phyloP scores from a whole-genome alignment of 1,284 basidiomycete species.

The Fereydounia khargensis region DNA sequence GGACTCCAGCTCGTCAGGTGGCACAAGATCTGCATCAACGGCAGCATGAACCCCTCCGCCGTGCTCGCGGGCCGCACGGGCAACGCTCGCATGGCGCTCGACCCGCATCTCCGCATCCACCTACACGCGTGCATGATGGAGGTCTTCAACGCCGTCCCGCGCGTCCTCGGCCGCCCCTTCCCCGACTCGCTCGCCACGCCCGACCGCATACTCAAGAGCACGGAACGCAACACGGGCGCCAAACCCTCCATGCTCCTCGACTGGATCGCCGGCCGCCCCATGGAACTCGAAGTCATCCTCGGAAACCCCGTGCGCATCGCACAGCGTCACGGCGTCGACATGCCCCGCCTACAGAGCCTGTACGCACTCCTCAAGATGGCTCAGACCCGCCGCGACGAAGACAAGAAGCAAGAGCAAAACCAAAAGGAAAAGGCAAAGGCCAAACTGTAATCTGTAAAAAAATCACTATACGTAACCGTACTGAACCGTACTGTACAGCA shows the following conservation, averaged over 20 bases:
- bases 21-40: slow-evolving; percentile 61
- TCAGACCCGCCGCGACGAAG: slow-evolving; percentile 40
- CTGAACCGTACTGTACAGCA: no score
- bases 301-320: slow-evolving; percentile 57
- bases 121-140: slow-evolving; percentile 59
- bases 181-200: slow-evolving; percentile 57
- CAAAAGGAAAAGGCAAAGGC: slow-evolving; percentile 1
- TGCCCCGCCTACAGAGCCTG: slow-evolving; percentile 59
- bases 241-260: slow-evolving; percentile 60
- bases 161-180: slow-evolving; percentile 55
- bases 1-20: slow-evolving; percentile 60
- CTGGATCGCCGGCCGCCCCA: slow-evolving; percentile 56
- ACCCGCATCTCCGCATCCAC: slow-evolving; percentile 56
- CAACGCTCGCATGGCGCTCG: slow-evolving; percentile 58
- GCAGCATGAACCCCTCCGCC: slow-evolving; percentile 59
- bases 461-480: no score
- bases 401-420: slow-evolving; percentile 1
- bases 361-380: slow-evolving; percentile 60
- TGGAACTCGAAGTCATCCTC: slow-evolving; percentile 60
- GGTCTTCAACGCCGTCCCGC: slow-evolving; percentile 57
- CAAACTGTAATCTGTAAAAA: slow-evolving; percentile 14
- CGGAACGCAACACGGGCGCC: slow-evolving; percentile 57
- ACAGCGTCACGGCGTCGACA: slow-evolving; percentile 53
- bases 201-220: slow-evolving; percentile 57
- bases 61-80: slow-evolving; percentile 59